A percentile compares a stretch with the other conserved stretches of the same genome.
Evolutionary conservation across 768 basidiomycete genomes (phyloP).

Genomic region (Calocera viscosa): DNA sequence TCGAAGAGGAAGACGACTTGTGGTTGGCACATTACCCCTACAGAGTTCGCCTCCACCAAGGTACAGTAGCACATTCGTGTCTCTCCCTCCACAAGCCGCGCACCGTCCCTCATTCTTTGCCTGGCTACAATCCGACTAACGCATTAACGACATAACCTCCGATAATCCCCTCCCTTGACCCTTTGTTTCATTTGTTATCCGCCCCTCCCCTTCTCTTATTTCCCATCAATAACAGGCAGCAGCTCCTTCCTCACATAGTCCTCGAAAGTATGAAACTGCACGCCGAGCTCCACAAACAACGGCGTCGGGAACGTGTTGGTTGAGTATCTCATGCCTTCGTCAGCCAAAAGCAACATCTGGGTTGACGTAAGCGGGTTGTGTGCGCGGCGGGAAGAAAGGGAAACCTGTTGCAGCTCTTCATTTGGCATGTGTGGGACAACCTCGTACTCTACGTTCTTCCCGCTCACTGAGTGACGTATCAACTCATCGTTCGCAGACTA

Average conservation of each 20-base stretch:
- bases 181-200: too few relatives aligned
- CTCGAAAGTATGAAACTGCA: not conserved
- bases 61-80: too few relatives aligned
- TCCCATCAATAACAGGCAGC: not conserved
- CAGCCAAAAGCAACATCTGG: not conserved
- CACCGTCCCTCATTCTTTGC: too few relatives aligned
- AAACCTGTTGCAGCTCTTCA: not conserved
- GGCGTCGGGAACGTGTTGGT: not conserved
- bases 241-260: not conserved
- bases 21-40: too few relatives aligned
- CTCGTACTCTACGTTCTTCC: not conserved
- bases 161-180: too few relatives aligned
- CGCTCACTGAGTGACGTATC: not conserved
- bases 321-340: not conserved
- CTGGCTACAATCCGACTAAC: too few relatives aligned
- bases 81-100: too few relatives aligned
- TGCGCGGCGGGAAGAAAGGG: not conserved
- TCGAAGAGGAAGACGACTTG: too few relatives aligned
- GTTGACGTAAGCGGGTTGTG: not conserved
- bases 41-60: too few relatives aligned
- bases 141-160: too few relatives aligned
- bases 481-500: not conserved
- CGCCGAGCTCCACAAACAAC: not conserved
- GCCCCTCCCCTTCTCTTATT: too few relatives aligned
- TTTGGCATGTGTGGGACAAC: not conserved